These are phyloP conservation scores for Carex littledalei DNA, from an alignment of 176 grass and related monocot genomes.

Conservation along the genomic window DNA sequence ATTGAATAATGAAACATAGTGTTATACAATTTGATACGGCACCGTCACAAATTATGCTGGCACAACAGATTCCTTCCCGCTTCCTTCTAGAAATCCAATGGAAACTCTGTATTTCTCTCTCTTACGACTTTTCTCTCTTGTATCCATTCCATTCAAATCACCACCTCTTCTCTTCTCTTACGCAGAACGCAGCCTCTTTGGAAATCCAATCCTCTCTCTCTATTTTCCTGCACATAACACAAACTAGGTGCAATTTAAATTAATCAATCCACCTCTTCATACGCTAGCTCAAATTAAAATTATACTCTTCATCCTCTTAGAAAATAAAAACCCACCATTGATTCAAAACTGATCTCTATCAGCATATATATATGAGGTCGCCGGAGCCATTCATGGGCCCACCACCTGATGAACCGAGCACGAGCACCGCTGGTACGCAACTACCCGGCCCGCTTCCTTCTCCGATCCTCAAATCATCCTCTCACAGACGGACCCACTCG, in stretches of 20 bases:
- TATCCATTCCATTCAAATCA: not conserved
- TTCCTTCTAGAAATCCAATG: slow-evolving; percentile 20
- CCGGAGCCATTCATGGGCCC: slow-evolving; percentile 11
- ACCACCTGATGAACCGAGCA: not conserved
- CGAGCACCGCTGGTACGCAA: slow-evolving; percentile 19
- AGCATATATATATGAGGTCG: slow-evolving; percentile 5
- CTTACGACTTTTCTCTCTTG: slow-evolving; percentile 15
- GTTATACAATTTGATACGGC: not conserved
- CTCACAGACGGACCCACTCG: not conserved
- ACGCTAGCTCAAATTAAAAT: not conserved
- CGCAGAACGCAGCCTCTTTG: not conserved
- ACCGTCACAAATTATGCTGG: not conserved
- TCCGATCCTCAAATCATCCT: slow-evolving; percentile 43
- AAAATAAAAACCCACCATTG: not conserved
- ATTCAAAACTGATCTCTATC: not conserved
- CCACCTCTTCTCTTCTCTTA: not conserved
- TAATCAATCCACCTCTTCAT: not conserved
- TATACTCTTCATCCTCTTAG: slow-evolving; percentile 4
- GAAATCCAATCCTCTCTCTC: slow-evolving; percentile 11
- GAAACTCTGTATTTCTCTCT: not conserved
- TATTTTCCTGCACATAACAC: not conserved
- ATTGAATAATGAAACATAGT: no score
- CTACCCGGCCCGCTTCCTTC: slow-evolving; percentile 44
- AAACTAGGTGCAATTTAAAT: not conserved
- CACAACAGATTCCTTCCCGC: not conserved